phyloP scores from a whole-genome alignment of 768 basidiomycete species.

The Russula abietina region DNA sequence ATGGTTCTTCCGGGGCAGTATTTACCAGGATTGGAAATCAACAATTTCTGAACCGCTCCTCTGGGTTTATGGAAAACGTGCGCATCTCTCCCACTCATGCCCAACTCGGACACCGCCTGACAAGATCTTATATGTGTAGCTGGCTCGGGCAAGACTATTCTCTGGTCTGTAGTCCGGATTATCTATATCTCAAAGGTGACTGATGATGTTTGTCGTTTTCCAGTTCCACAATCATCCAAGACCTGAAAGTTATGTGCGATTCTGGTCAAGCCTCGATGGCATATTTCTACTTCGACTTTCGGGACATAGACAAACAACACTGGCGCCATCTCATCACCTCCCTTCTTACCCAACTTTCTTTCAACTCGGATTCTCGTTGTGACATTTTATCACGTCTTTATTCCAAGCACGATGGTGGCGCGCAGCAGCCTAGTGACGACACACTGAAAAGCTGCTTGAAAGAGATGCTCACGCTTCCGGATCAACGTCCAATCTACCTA shows the following conservation, averaged over 20 bases:
- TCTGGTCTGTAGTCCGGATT: neutral
- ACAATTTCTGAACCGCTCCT: neutral
- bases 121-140: neutral
- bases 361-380: neutral
- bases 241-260: neutral
- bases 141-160: slow-evolving; percentile 8
- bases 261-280: neutral
- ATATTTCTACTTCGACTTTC: slow-evolving; percentile 8
- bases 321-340: neutral
- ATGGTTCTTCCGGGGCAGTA: slow-evolving; percentile 1
- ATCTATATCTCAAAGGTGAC: too few relatives aligned
- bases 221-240: slow-evolving; percentile 10
- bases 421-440: neutral
- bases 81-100: neutral
- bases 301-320: neutral
- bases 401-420: neutral
- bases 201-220: neutral
- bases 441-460: neutral
- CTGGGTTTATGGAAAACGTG: slow-evolving; percentile 13
- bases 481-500: neutral
- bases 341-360: slow-evolving; percentile 6
- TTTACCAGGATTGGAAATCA: neutral
- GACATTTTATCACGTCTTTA: neutral
- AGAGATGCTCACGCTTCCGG: neutral
- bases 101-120: neutral